Conservation (phyloP, 208 protist genomes). For the Crithidia brevicula region DNA sequence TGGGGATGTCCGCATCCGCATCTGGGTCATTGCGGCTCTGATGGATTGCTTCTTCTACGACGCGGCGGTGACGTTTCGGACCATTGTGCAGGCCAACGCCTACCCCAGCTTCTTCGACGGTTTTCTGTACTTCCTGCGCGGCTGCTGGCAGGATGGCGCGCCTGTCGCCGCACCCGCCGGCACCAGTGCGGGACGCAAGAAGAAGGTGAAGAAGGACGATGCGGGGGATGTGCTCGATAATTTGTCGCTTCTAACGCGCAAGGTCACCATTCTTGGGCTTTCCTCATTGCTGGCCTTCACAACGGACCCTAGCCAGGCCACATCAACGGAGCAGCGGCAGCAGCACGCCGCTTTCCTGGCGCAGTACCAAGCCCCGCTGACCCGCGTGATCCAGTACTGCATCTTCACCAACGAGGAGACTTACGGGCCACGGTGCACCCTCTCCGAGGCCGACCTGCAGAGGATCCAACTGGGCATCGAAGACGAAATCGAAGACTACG, state of each 20-base stretch:
- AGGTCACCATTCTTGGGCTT: conserved; percentile 74
- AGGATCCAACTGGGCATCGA: conserved; percentile 48
- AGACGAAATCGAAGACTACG: conserved; percentile 60
- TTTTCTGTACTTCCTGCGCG: conserved; percentile 75
- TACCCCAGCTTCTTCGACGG: conserved; percentile 78
- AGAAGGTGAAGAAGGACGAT: conserved; percentile 61
- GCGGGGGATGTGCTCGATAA: conserved; percentile 55
- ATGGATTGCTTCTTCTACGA: conserved; percentile 92
- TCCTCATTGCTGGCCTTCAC: conserved; percentile 47
- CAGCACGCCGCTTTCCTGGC: conserved; percentile 38
- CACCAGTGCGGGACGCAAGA: conserved; percentile 13
- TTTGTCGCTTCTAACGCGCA: conserved; percentile 83
- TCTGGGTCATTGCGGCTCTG: conserved; percentile 81
- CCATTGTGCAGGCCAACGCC: conserved; percentile 57
- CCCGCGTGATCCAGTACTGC: conserved; percentile 77
- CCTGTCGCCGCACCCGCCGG: neutral
- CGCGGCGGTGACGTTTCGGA: conserved; percentile 59
- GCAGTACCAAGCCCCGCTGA: conserved; percentile 43
- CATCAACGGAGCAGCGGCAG: conserved; percentile 9
- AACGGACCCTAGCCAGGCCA: conserved; percentile 4
- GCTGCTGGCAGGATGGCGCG: conserved; percentile 22
- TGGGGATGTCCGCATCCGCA: conserved; percentile 58
- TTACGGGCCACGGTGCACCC: conserved; percentile 57
- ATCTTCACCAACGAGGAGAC: conserved; percentile 70
- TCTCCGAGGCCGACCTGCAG: conserved; percentile 61